Evolutionary conservation across 139 green algal species (phyloP).

Genomic region (Haematococcus lacustris): DNA sequence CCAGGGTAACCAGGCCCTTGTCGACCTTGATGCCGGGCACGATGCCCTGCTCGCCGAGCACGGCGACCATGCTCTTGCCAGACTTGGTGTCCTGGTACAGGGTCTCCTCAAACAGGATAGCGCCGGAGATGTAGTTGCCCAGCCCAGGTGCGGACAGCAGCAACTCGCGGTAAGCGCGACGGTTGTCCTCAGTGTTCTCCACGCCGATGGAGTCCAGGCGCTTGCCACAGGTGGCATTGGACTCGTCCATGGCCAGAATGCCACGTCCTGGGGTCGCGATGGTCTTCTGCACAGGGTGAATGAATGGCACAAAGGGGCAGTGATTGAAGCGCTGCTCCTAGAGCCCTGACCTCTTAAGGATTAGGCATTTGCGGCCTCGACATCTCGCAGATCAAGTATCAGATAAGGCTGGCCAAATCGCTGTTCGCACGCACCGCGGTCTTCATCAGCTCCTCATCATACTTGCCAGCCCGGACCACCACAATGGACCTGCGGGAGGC

Average conservation of each 20-base stretch:
- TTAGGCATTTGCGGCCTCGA: too few species aligned
- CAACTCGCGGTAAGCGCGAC: conserved; percentile 92
- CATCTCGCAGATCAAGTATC: too few species aligned
- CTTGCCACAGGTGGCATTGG: conserved; percentile 95
- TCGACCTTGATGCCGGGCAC: conserved; percentile 93
- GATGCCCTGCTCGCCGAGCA: conserved; percentile 75
- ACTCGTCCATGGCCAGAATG: conserved; percentile 98
- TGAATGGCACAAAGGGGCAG: too few species aligned
- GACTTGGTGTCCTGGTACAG: conserved; percentile 86
- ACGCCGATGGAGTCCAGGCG: conserved; percentile 94
- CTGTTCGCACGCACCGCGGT: conserved; percentile 75
- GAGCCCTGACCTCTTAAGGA: too few species aligned
- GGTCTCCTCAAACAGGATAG: conserved; percentile 98
- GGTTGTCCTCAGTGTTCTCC: conserved; percentile 99
- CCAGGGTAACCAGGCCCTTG: conserved; percentile 91
- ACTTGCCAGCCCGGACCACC: conserved; percentile 51
- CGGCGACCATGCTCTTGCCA: conserved; percentile 83
- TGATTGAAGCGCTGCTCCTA: too few species aligned
- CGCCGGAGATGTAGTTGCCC: conserved; percentile 84
- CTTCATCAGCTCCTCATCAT: conserved; percentile 83
- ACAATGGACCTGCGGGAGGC: conserved; percentile 15
- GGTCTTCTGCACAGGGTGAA: conserved; percentile 66
- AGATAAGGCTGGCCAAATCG: too few species aligned
- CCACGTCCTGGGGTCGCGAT: conserved; percentile 81
- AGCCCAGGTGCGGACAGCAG: conserved; percentile 86